Base-by-base conservation (phyloP, 2,329 filamentous ascomycete genomes). In the Orbilia brochopaga region DNA sequence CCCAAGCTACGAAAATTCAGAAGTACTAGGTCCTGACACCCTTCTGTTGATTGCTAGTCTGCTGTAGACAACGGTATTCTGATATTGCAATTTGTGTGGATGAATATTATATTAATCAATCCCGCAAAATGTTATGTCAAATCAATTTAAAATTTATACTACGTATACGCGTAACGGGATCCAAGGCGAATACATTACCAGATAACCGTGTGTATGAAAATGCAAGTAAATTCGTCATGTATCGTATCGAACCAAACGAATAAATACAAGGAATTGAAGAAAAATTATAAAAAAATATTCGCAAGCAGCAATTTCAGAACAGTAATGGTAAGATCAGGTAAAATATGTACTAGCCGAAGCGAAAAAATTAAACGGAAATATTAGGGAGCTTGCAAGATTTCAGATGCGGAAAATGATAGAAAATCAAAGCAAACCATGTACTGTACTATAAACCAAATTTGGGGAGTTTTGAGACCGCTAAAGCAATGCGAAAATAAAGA, bases 321-420 rank as follows among this genome's bases (percentile, higher is more conserved):
- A 11, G 23, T 37, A 32, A 32, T 32, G 27, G 27, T 32, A 32
- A 32, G 3, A 32, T 32, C 15, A 57, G 42, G 17, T 37, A 42
- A 61, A 51, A 35, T 69, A 69, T 62, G 40, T 61, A 69, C 56
- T 52, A 15, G 19, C 17, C 44, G 44, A 42, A 40, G 32, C 5
- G 50, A n/a, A 40, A 59, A 6, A n/a, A 8, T 37, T 52, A 40
- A 55, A 53, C 55, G 35, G 5, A 44, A 48, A 23, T 21, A 19
- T 48, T 24, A 61, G 8, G 55, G 8, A 48, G 15, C n/a, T 17
- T 23, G 24, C 24, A 23, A 19, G 32, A 60, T 44, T 32, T 60
- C 24, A 37, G 48, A 21, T 23, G 30, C 19, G 35, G 19, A 37
- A 58, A 52, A 55, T 23, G 24, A 32, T 40, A 37, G 35, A 35